Percentiles rank a stretch among this genome's conserved stretches.
These are phyloP conservation scores for Candida sanyaensis DNA, from an alignment of 1,139 yeast genomes.

Conservation along the genomic window DNA sequence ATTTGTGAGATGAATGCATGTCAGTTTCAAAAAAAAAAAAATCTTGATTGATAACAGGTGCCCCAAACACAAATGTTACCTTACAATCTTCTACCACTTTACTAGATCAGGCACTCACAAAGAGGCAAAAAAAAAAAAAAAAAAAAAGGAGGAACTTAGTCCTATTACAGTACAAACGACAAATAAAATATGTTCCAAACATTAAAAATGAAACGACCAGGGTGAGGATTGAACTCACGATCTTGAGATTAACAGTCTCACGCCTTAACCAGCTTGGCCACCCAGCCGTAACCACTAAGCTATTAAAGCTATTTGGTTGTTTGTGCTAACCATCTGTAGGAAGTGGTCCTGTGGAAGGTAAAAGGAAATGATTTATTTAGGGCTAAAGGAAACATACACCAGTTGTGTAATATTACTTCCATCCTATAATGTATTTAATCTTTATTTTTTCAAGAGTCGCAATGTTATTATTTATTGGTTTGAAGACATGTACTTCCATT, in stretches of 20 bases:
- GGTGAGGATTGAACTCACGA: constrained; percentile 4
- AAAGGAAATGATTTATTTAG: too few species aligned
- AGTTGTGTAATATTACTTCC: too few species aligned
- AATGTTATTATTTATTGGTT: too few species aligned
- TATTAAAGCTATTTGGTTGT: background rate
- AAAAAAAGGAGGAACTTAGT: too few species aligned
- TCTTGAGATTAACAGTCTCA: constrained; percentile 3
- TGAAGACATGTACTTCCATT: too few species aligned
- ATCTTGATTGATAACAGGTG: too few species aligned
- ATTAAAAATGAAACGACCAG: background rate
- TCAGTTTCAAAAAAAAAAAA: background rate
- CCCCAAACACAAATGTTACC: too few species aligned
- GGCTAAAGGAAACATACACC: too few species aligned
- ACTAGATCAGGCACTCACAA: background rate
- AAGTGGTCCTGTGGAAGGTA: background rate
- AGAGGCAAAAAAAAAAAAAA: background rate
- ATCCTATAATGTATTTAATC: too few species aligned
- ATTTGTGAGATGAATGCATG: background rate
- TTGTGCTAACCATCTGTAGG: too few species aligned
- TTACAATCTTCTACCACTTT: too few species aligned
- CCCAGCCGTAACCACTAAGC: constrained; percentile 2
- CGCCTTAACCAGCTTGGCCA: constrained; percentile 4
- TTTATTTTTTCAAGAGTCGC: too few species aligned
- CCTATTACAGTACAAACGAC: background rate
- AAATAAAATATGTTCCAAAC: background rate